These are phyloP conservation scores for Cytospora paraplurivora DNA, from an alignment of 2,329 filamentous ascomycete genomes.

Conservation along the genomic window DNA sequence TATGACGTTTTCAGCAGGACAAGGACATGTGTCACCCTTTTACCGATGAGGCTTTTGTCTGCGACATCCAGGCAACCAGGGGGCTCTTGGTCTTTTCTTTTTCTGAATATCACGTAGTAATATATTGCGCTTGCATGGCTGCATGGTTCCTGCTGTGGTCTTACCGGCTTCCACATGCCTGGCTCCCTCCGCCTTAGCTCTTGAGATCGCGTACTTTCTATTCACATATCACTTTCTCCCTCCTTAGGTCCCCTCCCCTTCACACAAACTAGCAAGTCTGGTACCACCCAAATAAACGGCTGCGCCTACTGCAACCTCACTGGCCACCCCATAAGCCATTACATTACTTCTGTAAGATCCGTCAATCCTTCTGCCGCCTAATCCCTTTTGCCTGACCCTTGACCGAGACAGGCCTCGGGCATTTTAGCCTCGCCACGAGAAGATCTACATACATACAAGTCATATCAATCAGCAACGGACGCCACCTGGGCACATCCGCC, in stretches of 20 bases:
- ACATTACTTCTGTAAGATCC: conserved; percentile 20
- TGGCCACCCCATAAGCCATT: conserved; percentile 4
- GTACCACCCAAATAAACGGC: not conserved
- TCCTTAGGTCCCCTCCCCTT: not conserved
- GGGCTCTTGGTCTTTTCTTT: not conserved
- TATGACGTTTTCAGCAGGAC: conserved; percentile 29
- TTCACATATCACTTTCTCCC: not conserved
- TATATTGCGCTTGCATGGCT: conserved; percentile 9
- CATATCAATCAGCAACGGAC: conserved; percentile 6
- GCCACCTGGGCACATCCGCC: conserved; percentile 4
- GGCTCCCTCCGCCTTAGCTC: not conserved
- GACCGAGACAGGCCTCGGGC: conserved; percentile 2
- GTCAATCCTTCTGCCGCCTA: conserved; percentile 9
- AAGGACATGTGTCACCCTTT: conserved; percentile 26
- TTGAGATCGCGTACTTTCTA: not conserved
- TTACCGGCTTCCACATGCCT: not conserved
- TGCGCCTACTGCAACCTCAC: conserved; percentile 7
- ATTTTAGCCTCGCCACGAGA: conserved; percentile 7
- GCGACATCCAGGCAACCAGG: conserved; percentile 6
- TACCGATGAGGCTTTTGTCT: conserved; percentile 19
- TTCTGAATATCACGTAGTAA: not conserved
- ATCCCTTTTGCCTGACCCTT: not conserved
- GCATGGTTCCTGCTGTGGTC: not conserved
- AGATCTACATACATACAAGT: conserved; percentile 9
- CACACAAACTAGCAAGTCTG: not conserved